Conservation (phyloP, 2,329 filamentous ascomycete genomes). For the Ustulina deusta region DNA sequence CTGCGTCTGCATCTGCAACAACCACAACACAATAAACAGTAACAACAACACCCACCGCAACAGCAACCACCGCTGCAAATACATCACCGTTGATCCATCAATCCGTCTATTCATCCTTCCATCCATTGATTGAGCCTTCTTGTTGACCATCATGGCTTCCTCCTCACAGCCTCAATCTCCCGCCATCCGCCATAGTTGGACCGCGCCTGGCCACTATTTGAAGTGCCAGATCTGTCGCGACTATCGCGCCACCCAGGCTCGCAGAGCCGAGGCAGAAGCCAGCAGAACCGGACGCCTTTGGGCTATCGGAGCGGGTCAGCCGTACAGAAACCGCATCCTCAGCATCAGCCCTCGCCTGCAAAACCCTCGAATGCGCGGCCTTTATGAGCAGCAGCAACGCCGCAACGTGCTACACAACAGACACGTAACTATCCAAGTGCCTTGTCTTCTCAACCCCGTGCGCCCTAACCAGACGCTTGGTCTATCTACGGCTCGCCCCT, state of each 20-base stretch:
- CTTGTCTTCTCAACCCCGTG: background rate
- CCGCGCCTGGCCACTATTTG: conserved; percentile 24
- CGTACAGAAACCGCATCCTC: background rate
- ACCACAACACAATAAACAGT: no score
- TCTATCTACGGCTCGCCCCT: background rate
- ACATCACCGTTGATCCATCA: no score
- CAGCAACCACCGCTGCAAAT: no score
- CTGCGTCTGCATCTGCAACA: no score
- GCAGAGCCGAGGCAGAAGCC: background rate
- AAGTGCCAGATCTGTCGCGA: conserved; percentile 16
- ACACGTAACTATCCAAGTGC: conserved; percentile 30
- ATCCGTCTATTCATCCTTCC: background rate
- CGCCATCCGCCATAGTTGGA: conserved; percentile 24
- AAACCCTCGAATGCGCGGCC: background rate
- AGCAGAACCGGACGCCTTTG: background rate
- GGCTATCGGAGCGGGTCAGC: conserved; percentile 1
- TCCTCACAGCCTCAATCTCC: background rate
- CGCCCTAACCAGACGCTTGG: conserved; percentile 1
- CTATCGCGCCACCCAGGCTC: background rate
- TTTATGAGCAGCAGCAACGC: background rate
- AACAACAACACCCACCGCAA: no score
- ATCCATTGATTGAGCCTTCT: conserved; percentile 13
- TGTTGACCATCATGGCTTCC: conserved; percentile 33
- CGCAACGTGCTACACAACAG: background rate
- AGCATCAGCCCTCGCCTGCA: conserved; percentile 6